phyloP scores from a whole-genome alignment of 768 basidiomycete species.

The Russula griseocarnosa region DNA sequence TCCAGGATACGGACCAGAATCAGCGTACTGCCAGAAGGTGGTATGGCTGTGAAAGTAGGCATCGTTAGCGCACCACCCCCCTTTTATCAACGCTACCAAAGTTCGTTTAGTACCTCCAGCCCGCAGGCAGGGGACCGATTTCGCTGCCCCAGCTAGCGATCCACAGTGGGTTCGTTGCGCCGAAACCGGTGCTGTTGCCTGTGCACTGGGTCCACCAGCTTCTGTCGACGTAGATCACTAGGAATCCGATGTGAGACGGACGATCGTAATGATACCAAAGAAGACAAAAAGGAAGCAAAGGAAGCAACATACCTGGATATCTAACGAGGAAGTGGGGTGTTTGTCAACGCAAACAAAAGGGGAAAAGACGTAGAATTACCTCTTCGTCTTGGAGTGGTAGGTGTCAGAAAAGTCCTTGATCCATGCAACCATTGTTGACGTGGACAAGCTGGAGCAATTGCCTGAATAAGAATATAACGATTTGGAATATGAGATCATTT shows the following conservation, averaged over 20 bases:
- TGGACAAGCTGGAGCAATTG: constrained; percentile 52
- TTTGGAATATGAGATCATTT: neutral
- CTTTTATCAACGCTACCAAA: too few species aligned
- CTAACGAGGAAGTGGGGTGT: constrained; percentile 30
- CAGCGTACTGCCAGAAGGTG: constrained; percentile 56
- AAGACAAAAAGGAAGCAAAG: neutral
- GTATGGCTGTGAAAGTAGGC: neutral
- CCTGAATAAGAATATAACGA: constrained; percentile 37
- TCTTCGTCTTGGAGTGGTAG: constrained; percentile 46
- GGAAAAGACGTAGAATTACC: constrained; percentile 35
- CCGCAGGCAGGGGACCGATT: neutral
- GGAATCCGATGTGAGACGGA: neutral
- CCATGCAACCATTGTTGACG: constrained; percentile 59
- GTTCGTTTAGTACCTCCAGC: neutral
- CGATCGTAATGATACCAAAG: too few species aligned
- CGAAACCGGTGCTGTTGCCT: constrained; percentile 52
- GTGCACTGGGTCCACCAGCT: constrained; percentile 70
- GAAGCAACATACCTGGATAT: constrained; percentile 38
- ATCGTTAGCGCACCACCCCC: too few species aligned
- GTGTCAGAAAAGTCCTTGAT: constrained; percentile 58
- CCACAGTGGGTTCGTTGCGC: constrained; percentile 46
- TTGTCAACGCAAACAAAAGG: neutral
- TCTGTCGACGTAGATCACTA: constrained; percentile 60
- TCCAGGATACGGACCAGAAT: constrained; percentile 40
- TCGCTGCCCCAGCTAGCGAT: neutral